Conservation (phyloP, 345 rosid genomes). For the Isatis tinctoria region DNA sequence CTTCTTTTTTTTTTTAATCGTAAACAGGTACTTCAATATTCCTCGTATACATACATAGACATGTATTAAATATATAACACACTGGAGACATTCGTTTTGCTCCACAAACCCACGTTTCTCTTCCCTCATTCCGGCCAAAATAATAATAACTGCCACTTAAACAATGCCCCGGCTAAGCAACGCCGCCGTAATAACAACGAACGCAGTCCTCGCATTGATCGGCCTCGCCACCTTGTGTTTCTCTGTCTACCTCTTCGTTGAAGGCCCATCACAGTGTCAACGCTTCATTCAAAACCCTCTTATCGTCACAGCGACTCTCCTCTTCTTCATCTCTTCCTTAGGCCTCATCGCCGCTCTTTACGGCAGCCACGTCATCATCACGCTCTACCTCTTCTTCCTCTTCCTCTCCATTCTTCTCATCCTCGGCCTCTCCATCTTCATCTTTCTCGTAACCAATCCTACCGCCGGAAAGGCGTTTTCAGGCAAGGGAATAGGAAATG, state of each 20-base stretch:
- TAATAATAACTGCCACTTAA: background rate
- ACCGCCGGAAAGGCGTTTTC: conserved; percentile 33
- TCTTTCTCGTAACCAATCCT: conserved; percentile 28
- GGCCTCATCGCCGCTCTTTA: conserved; percentile 34
- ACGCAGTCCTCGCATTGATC: conserved; percentile 26
- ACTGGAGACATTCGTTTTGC: background rate
- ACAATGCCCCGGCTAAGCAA: conserved; percentile 35
- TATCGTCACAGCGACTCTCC: conserved; percentile 18
- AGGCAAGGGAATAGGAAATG: conserved; percentile 17
- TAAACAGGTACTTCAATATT: background rate
- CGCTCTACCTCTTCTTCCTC: conserved; percentile 26
- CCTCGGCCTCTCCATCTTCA: conserved; percentile 22
- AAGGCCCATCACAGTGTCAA: conserved; percentile 34
- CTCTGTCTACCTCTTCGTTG: conserved; percentile 21
- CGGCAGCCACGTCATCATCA: conserved; percentile 28
- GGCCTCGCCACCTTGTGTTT: conserved; percentile 26
- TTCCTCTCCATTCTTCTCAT: conserved; percentile 31
- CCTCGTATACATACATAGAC: conserved; percentile 2
- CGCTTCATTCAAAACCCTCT: conserved; percentile 32
- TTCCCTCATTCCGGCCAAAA: background rate
- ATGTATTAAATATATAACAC: background rate
- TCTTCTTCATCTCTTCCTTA: conserved; percentile 30
- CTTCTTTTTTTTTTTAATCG: no score
- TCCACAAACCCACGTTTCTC: conserved; percentile 2
- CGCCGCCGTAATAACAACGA: conserved; percentile 31